Conservation (phyloP, 345 rosid species). For the Alliaria petiolata region DNA sequence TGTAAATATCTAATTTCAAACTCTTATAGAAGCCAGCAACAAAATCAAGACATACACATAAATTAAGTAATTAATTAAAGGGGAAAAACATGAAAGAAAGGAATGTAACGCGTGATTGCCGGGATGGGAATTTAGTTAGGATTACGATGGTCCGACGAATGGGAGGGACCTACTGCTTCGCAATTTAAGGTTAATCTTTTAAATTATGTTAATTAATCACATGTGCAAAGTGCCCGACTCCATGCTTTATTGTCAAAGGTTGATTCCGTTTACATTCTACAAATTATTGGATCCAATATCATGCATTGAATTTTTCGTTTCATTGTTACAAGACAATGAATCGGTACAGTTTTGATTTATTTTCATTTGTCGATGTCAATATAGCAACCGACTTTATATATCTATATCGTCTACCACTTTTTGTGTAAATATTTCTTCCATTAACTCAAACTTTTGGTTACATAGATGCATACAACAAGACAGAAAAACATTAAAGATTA, state of each 20-base stretch:
- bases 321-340: not conserved
- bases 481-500: too few species aligned
- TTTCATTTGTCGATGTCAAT: not conserved
- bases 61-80: not conserved
- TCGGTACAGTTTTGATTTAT: not conserved
- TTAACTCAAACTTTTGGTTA: too few species aligned
- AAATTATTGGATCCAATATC: not conserved
- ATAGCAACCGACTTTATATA: not conserved
- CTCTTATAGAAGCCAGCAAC: not conserved
- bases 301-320: not conserved
- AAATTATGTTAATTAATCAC: constrained; percentile 14
- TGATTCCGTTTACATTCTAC: constrained; percentile 20
- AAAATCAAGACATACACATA: not conserved
- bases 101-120: constrained; percentile 26
- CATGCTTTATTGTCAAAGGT: constrained; percentile 19
- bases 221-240: constrained; percentile 18
- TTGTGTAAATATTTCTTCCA: too few species aligned
- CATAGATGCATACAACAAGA: too few species aligned
- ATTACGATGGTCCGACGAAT: not conserved
- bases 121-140: constrained; percentile 14
- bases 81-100: not conserved
- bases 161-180: constrained; percentile 25
- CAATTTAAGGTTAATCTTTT: not conserved
- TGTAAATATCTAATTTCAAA: not conserved
- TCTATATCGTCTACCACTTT: not conserved